Evolutionary conservation across 805 yeast genomes (phyloP), one percentile per base, ranked within the genome.

Genomic region (Wickerhamomyces ciferrii): DNA sequence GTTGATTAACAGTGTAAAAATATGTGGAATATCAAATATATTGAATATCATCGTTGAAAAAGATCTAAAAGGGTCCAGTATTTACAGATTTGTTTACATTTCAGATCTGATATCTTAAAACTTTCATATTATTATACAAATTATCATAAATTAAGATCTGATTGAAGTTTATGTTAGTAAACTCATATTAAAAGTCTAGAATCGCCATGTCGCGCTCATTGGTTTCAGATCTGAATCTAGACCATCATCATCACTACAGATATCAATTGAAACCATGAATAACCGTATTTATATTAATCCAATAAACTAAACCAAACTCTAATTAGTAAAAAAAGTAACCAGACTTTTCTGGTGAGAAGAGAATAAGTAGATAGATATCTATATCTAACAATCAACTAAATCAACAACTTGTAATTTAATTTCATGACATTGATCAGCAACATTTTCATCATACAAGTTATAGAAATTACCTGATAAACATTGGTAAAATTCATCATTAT

Each of bases 401-500:
- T 75, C 77, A 48, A 81, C 75, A 49, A 79, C 70, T 47, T 68
- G 65, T 55, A 83, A 71, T 57, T 76, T 63, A 50, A 83, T 83
- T 46, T 79, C 73, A 43, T 67, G 61, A 71, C 88, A 82, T 59
- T 79, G 83, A 32, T 61, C 63, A 43, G 81, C 85, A 46, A 79
- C 66, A 54, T 69, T 62, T 61, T 77, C 66, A 62, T 81, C 84
- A 65, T 83, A 83, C 63, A 83, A 68, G 72, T 83, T 83, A 79
- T 79, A 81, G 75, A 83, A 83, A 61, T 71, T 72, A 54, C 88
- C 89, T 32, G 86, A 79, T 54, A 73, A 59, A 69, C 89, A 83
- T 67, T 81, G 81, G 74, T 75, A 83, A 70, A 83, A 83, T 31
- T 72, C 68, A 47, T 78, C 78, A 38, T 65, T 59, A 54, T 68